A percentile compares a stretch with the other conserved stretches of the same genome.
Conservation (phyloP, 768 basidiomycete species). For the Jaapia argillacea region DNA sequence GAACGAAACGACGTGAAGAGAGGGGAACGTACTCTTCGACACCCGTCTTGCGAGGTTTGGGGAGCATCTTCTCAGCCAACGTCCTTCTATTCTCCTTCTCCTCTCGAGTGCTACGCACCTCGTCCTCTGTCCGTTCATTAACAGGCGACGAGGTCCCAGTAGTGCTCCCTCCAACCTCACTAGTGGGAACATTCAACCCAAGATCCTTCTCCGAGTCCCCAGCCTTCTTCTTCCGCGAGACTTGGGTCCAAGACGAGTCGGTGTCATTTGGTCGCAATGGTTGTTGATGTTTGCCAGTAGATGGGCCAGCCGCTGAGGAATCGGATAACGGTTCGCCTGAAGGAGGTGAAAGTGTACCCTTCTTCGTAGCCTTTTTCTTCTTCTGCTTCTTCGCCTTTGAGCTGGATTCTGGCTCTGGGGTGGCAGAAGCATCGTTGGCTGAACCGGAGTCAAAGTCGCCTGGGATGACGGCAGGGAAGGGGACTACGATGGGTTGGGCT, state of each 20-base stretch:
- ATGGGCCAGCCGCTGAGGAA: conserved; percentile 8
- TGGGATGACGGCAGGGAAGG: conserved; percentile 30
- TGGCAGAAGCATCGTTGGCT: conserved; percentile 5
- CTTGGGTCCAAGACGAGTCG: conserved; percentile 64
- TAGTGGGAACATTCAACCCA: conserved; percentile 13
- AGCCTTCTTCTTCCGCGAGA: conserved; percentile 27
- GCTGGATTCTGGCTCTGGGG: conserved; percentile 23
- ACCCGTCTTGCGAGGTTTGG: conserved; percentile 53
- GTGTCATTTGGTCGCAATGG: conserved; percentile 34
- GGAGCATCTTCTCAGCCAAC: conserved; percentile 54
- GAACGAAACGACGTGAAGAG: not conserved
- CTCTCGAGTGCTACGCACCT: conserved; percentile 7
- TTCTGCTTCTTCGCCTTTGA: conserved; percentile 39
- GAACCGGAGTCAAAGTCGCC: conserved; percentile 30
- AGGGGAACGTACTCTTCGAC: conserved; percentile 56
- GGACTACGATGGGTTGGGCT: conserved; percentile 19
- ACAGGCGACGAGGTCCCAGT: conserved; percentile 31
- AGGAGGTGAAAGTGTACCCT: conserved; percentile 15
- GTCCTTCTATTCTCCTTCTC: conserved; percentile 22
- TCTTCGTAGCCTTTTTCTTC: conserved; percentile 13
- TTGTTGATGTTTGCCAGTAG: conserved; percentile 26
- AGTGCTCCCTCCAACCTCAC: conserved; percentile 30
- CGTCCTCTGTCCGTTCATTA: conserved; percentile 22
- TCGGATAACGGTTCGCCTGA: conserved; percentile 19
- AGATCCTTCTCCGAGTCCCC: conserved; percentile 4